phyloP scores from a whole-genome alignment of 352 stramenopile species.

The Elongisporangium undulatum region DNA sequence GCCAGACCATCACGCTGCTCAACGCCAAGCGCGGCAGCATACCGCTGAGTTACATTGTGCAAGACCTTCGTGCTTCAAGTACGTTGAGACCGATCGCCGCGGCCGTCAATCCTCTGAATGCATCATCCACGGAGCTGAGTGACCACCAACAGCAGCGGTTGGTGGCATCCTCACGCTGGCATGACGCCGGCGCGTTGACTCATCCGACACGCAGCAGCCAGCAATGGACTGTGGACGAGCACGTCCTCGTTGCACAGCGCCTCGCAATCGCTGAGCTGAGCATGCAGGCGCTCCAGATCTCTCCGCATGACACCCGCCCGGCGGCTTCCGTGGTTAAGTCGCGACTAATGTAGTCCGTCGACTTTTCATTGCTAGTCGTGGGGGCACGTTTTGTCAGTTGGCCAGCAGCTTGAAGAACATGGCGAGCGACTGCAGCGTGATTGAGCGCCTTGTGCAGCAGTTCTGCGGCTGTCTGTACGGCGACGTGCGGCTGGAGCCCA shows the following conservation, averaged over 20 bases:
- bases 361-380: not conserved
- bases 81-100: conserved; percentile 4
- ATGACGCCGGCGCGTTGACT: not conserved
- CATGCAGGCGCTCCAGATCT: not conserved
- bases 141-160: not conserved
- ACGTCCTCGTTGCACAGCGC: not conserved
- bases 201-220: not conserved
- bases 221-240: not conserved
- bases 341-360: not conserved
- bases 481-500: conserved; percentile 11
- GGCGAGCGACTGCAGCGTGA: not conserved
- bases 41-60: conserved; percentile 62
- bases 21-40: conserved; percentile 54
- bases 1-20: conserved; percentile 73
- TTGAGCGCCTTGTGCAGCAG: conserved; percentile 11
- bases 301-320: not conserved
- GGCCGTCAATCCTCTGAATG: not conserved
- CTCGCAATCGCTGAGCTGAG: not conserved
- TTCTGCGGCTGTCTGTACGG: conserved; percentile 13
- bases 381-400: not conserved
- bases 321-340: not conserved
- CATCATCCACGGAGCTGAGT: not conserved
- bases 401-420: conserved; percentile 1
- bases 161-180: not conserved
- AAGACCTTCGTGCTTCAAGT: conserved; percentile 64